Evolutionary conservation across 2,329 filamentous ascomycete species (phyloP).

Genomic region (Claviceps cyperi): DNA sequence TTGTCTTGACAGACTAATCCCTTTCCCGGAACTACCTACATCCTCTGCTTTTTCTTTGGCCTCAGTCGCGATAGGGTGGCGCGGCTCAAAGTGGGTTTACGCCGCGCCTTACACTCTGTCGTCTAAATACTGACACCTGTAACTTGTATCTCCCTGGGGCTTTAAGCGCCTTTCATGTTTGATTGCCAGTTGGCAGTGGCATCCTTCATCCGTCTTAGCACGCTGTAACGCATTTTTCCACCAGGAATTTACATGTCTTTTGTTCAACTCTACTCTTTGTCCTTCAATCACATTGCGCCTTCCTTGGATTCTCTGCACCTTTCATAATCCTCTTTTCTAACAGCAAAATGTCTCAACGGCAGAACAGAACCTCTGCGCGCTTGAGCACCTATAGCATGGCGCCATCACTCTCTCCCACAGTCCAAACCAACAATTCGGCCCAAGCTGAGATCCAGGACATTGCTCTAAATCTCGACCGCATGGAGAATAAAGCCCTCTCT

Average conservation of each 20-base stretch:
- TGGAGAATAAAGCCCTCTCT: slow-evolving; percentile 76
- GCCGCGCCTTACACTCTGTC: background rate
- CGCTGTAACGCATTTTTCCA: background rate
- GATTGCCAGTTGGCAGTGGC: background rate
- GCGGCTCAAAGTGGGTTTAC: background rate
- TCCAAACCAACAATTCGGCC: slow-evolving; percentile 38
- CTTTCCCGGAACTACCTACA: slow-evolving; percentile 6
- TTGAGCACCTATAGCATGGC: slow-evolving; percentile 47
- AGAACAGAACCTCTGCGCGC: slow-evolving; percentile 40
- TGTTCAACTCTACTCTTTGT: background rate
- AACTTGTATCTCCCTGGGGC: background rate
- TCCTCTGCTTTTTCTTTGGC: background rate
- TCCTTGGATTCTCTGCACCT: background rate
- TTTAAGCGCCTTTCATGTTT: background rate
- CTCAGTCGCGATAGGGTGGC: background rate
- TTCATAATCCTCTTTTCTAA: background rate
- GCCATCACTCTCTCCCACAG: slow-evolving; percentile 44
- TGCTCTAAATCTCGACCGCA: slow-evolving; percentile 65
- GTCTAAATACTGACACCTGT: background rate
- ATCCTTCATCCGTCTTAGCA: background rate
- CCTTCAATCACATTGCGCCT: background rate
- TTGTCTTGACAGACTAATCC: slow-evolving; percentile 1
- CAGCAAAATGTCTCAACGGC: slow-evolving; percentile 13
- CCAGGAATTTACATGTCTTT: background rate
- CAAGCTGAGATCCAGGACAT: slow-evolving; percentile 51